Base-by-base conservation (phyloP, 805 yeast genomes). In the Saccharomycopsis sp. region DNA sequence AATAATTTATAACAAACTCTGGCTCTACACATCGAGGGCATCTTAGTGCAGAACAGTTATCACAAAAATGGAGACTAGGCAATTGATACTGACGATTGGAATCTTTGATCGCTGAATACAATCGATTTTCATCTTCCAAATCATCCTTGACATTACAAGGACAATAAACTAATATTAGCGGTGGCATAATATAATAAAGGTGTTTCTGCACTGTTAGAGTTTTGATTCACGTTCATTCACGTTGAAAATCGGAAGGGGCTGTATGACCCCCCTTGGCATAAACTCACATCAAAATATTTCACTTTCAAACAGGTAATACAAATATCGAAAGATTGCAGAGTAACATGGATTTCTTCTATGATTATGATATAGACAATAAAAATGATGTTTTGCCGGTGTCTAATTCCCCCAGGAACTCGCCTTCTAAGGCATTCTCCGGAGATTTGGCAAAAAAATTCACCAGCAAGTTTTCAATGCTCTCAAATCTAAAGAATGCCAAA, bases 21-120 rank as follows among this genome's bases (percentile, higher is more conserved):
- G 46, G 43, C 23, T 52, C 57, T 2, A 49, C 48, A 42, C 69
- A 65, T 13, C 52, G 46, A 4, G 36, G 41, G 41, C 69, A 65
- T 39, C 57, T 50, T 6, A 59, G 40, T 0, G 56, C 41, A n/a
- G 43, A 38, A 40, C 70, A 65, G 2, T 40, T 41, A 3, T 33
- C 4, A 44, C 70, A 65, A 44, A 56, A 61, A 19, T 42, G 51
- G 9, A 64, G 50, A 2, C 48, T 51, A 1, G 50, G 29, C 2
- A 52, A 39, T 0, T 41, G 22, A 38, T 54, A 54, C 14, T 40
- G 47, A 4, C 56, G 45, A 8, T 50, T 27, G 4, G 26, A 24
- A 37, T 63, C 63, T 6, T 38, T 40, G 3, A 55, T n/a, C 16
- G 17, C 35, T 11, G 37, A 9, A 9, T 17, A 29, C 38, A 14